phyloP scores from a whole-genome alignment of 257 asterid species.

The Catharanthus roseus region DNA sequence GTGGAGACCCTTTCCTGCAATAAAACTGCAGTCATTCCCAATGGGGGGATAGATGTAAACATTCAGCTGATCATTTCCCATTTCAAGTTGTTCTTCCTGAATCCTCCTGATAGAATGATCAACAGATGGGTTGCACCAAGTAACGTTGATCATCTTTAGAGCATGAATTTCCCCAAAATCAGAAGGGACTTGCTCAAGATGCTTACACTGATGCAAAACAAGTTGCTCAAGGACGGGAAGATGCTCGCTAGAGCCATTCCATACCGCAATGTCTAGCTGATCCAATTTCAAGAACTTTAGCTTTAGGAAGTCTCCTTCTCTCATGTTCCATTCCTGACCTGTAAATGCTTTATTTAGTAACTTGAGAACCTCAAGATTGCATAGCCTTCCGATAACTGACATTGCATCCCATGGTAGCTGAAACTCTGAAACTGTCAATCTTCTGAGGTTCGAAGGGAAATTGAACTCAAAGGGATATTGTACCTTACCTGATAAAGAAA shows the following conservation, averaged over 20 bases:
- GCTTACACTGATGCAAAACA: not conserved
- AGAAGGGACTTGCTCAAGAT: not conserved
- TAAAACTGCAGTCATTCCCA: not conserved
- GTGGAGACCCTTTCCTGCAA: too few species aligned
- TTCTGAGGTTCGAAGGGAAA: not conserved
- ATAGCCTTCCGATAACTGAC: constrained; percentile 1
- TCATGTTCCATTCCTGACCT: not conserved
- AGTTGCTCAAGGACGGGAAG: constrained; percentile 7
- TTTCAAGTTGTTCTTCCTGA: not conserved
- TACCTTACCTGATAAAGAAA: not conserved
- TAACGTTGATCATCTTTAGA: not conserved
- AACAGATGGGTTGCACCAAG: not conserved
- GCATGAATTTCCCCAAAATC: not conserved
- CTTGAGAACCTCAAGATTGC: constrained; percentile 5
- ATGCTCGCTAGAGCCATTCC: not conserved
- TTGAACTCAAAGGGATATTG: not conserved
- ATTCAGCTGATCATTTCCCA: not conserved
- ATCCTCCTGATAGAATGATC: not conserved
- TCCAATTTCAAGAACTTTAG: constrained; percentile 6
- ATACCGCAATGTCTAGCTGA: not conserved
- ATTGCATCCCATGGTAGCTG: not conserved
- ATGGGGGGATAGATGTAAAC: not conserved
- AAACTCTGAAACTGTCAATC: not conserved
- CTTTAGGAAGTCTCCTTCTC: not conserved
- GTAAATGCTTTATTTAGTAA: not conserved